phyloP scores from a whole-genome alignment of 1,284 basidiomycete species.

The Apiotrichum porosum region DNA sequence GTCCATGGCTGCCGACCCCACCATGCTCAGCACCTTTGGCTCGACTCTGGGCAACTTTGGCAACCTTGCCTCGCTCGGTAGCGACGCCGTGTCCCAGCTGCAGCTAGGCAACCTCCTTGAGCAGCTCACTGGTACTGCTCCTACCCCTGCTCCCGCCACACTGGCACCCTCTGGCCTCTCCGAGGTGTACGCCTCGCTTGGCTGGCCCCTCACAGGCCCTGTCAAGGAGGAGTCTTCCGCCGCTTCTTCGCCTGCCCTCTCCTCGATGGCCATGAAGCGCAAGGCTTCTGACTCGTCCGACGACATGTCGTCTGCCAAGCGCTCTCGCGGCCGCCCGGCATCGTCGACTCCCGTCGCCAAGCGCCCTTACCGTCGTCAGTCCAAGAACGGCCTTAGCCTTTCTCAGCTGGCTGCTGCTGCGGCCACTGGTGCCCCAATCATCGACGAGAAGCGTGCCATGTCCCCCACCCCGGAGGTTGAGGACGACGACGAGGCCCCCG shows the following conservation, averaged over 20 bases:
- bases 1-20: conserved; percentile 18
- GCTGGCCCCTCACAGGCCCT: conserved; percentile 14
- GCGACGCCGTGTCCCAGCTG: conserved; percentile 22
- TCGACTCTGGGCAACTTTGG: conserved; percentile 24
- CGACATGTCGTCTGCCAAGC: conserved; percentile 22
- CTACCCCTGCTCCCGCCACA: conserved; percentile 5
- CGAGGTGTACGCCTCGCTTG: conserved; percentile 20
- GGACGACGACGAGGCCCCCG: conserved; percentile 13
- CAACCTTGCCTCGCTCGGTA: conserved; percentile 23
- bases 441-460: neutral
- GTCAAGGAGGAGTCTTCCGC: neutral
- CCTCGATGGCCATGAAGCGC: conserved; percentile 26
- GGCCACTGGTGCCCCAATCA: conserved; percentile 13
- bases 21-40: conserved; percentile 27
- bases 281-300: conserved; percentile 26
- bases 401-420: conserved; percentile 20
- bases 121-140: conserved; percentile 9
- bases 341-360: conserved; percentile 15
- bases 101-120: conserved; percentile 23
- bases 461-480: neutral
- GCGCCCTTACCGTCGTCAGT: conserved; percentile 23
- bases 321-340: conserved; percentile 25
- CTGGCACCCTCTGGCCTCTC: conserved; percentile 5
- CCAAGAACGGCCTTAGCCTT: conserved; percentile 18
- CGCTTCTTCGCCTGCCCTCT: conserved; percentile 10